Conservation (phyloP, 495 filamentous ascomycete genomes). For the Podospora anserina region DNA sequence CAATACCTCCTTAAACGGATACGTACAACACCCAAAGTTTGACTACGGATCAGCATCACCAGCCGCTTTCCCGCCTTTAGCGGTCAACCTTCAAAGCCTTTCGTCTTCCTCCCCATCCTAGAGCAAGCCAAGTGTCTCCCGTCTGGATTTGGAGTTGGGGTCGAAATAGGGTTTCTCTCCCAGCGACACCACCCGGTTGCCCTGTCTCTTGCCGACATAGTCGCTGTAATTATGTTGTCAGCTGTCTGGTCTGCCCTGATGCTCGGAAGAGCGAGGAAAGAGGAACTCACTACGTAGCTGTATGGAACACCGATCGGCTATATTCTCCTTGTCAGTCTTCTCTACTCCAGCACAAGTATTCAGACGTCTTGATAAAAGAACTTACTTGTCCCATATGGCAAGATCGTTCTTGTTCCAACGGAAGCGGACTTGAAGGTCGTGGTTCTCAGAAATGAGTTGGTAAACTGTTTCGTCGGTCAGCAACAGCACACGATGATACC, state of each 20-base stretch:
- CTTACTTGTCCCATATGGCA: conserved; percentile 66
- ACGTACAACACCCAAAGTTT: no score
- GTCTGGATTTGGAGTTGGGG: conserved; percentile 54
- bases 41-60: no score
- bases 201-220: conserved; percentile 53
- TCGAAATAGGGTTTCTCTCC: conserved; percentile 66
- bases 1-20: background rate
- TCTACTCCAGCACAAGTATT: background rate
- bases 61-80: no score
- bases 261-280: conserved; percentile 9
- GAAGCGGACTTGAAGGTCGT: conserved; percentile 68
- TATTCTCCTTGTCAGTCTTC: conserved; percentile 9
- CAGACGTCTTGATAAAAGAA: background rate
- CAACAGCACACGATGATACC: background rate
- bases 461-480: conserved; percentile 41
- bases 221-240: conserved; percentile 33
- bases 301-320: conserved; percentile 61
- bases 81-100: background rate
- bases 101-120: background rate
- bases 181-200: conserved; percentile 60
- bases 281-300: conserved; percentile 48
- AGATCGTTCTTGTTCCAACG: conserved; percentile 61
- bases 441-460: conserved; percentile 62
- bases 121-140: conserved; percentile 49
- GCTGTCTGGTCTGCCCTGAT: conserved; percentile 20